Percentiles rank a stretch among this genome's conserved stretches.
phyloP scores from a whole-genome alignment of 2,329 filamentous ascomycete genomes.

The Didymella pomorum region DNA sequence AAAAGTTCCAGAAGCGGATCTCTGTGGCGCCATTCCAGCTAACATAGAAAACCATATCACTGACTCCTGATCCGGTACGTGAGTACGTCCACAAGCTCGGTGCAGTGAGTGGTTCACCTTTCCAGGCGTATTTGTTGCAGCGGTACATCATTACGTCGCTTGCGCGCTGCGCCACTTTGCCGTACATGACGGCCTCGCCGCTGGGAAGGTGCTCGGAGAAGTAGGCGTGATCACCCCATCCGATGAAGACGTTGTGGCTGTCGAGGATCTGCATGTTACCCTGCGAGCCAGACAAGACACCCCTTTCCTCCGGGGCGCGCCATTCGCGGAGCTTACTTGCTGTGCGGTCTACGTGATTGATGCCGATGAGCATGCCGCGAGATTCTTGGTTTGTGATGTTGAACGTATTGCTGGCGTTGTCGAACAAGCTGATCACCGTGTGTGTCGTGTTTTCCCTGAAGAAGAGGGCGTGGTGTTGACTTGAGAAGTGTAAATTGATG shows the following conservation, averaged over 20 bases:
- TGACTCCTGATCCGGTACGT: neutral
- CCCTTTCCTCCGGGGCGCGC: conserved; percentile 31
- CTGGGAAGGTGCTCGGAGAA: neutral
- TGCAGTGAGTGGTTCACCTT: conserved; percentile 30
- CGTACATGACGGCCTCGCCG: conserved; percentile 44
- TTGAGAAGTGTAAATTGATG: conserved; percentile 33
- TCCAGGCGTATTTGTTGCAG: conserved; percentile 45
- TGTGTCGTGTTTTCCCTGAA: conserved; percentile 24
- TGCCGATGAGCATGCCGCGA: conserved; percentile 43
- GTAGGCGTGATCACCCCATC: conserved; percentile 59
- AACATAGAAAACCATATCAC: conserved; percentile 32
- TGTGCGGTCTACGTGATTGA: conserved; percentile 52
- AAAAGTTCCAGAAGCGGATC: conserved; percentile 42
- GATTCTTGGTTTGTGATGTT: neutral
- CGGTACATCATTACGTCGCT: conserved; percentile 50
- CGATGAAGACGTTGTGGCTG: conserved; percentile 57
- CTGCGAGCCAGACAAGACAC: conserved; percentile 37
- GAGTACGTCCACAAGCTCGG: conserved; percentile 24
- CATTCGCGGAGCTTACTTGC: conserved; percentile 31
- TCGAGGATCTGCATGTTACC: conserved; percentile 55
- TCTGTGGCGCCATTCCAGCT: conserved; percentile 44
- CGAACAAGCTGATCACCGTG: neutral
- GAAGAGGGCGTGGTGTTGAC: conserved; percentile 62
- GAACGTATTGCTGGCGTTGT: neutral
- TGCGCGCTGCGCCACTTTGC: conserved; percentile 19